phyloP scores from a whole-genome alignment of 768 basidiomycete species.

The Pleurotus djamor region DNA sequence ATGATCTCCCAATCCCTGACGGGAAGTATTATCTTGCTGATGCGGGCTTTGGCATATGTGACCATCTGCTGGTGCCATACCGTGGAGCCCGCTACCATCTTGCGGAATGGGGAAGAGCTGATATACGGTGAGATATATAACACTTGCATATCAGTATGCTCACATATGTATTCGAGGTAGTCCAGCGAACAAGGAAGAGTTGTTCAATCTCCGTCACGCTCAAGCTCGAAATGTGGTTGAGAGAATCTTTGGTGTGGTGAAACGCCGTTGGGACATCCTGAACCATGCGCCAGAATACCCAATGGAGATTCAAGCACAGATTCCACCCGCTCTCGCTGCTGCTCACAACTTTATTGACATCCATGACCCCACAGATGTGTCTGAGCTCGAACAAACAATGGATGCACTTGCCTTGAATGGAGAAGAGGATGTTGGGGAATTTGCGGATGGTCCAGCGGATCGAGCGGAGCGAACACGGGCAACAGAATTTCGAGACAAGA shows the following conservation, averaged over 20 bases:
- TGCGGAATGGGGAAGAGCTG: constrained; percentile 26
- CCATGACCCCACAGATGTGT: constrained; percentile 15
- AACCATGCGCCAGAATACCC: constrained; percentile 15
- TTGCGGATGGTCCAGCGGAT: neutral
- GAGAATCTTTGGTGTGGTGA: constrained; percentile 34
- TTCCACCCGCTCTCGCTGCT: constrained; percentile 17
- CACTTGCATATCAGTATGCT: constrained; percentile 8
- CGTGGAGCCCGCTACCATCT: constrained; percentile 33
- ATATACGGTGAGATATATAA: constrained; percentile 9
- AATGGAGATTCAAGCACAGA: constrained; percentile 19
- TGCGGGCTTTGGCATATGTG: constrained; percentile 32
- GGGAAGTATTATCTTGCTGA: constrained; percentile 32
- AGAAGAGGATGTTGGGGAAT: neutral
- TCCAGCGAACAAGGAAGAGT: constrained; percentile 31
- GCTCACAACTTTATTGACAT: constrained; percentile 26
- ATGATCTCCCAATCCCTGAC: constrained; percentile 24
- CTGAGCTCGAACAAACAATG: neutral
- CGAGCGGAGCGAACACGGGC: constrained; percentile 9
- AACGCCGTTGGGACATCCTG: constrained; percentile 19
- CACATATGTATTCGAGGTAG: constrained; percentile 12
- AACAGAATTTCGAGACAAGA: constrained; percentile 8
- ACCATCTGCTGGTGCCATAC: constrained; percentile 34
- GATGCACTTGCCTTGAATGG: neutral
- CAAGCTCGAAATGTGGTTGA: constrained; percentile 35
- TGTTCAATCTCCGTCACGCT: constrained; percentile 40